A percentile compares a stretch with the other conserved stretches of the same genome.
Conservation (phyloP, 164 flowering plant genomes). For the Annona cherimola region DNA sequence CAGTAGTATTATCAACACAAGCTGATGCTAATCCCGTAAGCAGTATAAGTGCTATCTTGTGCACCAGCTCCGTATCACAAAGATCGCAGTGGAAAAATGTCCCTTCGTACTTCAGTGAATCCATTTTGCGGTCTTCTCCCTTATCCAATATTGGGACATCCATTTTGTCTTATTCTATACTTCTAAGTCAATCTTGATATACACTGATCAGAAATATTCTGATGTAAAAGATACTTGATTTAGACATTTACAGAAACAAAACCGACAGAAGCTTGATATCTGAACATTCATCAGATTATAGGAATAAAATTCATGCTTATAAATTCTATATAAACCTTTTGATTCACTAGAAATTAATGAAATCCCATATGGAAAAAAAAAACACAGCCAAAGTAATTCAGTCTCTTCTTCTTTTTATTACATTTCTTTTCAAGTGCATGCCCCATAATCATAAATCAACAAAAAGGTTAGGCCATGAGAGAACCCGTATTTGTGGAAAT, state of each 20-base stretch:
- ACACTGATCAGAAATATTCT: not conserved
- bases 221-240: not conserved
- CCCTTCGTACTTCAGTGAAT: slow-evolving; percentile 11
- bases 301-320: not conserved
- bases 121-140: not conserved
- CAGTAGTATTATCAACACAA: slow-evolving; percentile 28
- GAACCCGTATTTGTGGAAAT: no score
- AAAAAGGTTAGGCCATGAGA: no score
- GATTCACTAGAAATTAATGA: not conserved
- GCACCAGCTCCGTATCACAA: slow-evolving; percentile 24
- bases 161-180: not conserved
- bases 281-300: not conserved
- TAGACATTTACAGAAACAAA: not conserved
- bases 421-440: no score
- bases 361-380: not conserved
- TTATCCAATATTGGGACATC: not conserved
- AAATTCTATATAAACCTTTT: not conserved
- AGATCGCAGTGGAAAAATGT: slow-evolving; percentile 13
- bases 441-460: no score
- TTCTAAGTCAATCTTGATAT: not conserved
- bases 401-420: no score
- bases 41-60: slow-evolving; percentile 22
- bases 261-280: not conserved
- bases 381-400: not conserved
- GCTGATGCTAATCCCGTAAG: slow-evolving; percentile 27